Conservation (phyloP, 1,284 basidiomycete genomes). For the Puccinia brachypodii region DNA sequence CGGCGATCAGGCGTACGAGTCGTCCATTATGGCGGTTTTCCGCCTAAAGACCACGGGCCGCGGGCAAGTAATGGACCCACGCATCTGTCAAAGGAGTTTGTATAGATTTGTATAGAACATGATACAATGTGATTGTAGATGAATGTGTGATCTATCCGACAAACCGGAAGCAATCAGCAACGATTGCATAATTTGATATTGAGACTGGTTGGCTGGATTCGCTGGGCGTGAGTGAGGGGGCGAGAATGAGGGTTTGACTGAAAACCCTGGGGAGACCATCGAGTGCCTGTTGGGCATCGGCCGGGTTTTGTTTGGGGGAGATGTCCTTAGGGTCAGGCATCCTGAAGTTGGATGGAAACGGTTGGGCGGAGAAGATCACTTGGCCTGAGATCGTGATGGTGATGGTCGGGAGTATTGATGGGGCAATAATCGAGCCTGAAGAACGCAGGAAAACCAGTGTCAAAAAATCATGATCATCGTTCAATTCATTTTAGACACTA, state of each 20-base stretch:
- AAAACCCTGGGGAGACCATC: constrained; percentile 36
- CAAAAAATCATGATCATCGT: background rate
- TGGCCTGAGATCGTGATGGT: constrained; percentile 25
- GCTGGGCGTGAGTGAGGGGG: background rate
- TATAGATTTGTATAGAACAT: too few relatives aligned
- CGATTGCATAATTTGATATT: constrained; percentile 20
- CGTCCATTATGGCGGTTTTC: too few relatives aligned
- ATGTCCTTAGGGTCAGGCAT: constrained; percentile 32
- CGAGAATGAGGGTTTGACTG: constrained; percentile 42
- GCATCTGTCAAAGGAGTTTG: too few relatives aligned
- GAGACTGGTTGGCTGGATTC: background rate
- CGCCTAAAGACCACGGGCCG: too few relatives aligned
- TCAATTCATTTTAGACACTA: background rate
- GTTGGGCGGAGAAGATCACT: constrained; percentile 24
- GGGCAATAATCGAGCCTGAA: constrained; percentile 13
- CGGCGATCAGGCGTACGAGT: too few relatives aligned
- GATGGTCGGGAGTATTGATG: constrained; percentile 11
- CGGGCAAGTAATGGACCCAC: too few relatives aligned
- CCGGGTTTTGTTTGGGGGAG: constrained; percentile 10
- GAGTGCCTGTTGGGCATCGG: constrained; percentile 7
- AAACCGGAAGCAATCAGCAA: constrained; percentile 45
- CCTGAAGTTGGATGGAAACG: constrained; percentile 16
- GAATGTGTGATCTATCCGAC: constrained; percentile 15
- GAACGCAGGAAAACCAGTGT: background rate
- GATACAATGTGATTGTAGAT: too few relatives aligned